These are phyloP conservation scores for Rhynchospora pubera DNA, from an alignment of 176 grass and related monocot species.

Conservation along the genomic window DNA sequence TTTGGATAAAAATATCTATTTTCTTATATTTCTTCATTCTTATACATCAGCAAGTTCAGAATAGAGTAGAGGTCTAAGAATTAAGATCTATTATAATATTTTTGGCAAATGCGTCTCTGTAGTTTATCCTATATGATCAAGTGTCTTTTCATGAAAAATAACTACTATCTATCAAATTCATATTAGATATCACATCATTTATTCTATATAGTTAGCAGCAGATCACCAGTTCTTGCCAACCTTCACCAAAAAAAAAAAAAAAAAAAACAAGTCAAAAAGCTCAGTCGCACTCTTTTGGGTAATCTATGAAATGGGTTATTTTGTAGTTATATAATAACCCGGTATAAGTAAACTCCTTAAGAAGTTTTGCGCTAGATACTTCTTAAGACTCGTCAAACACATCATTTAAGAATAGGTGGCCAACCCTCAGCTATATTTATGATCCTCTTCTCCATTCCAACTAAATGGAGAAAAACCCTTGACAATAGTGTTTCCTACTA, in stretches of 20 bases:
- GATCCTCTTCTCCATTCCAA: neutral
- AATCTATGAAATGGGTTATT: neutral
- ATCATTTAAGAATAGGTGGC: neutral
- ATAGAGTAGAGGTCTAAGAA: neutral
- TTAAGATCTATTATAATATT: neutral
- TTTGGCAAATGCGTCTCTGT: neutral
- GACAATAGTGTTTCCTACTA: neutral
- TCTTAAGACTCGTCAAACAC: neutral
- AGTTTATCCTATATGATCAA: neutral
- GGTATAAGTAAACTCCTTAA: neutral
- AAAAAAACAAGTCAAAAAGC: neutral
- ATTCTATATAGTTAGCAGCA: neutral
- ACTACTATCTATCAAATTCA: neutral
- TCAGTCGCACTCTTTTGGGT: neutral
- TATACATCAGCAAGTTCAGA: neutral
- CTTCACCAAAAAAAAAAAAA: slow-evolving; percentile 14
- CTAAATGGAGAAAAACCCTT: neutral
- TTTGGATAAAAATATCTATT: neutral
- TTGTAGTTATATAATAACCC: neutral
- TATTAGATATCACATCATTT: neutral
- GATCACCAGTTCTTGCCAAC: slow-evolving; percentile 18
- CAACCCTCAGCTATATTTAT: slow-evolving; percentile 7
- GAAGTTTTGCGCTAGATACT: neutral
- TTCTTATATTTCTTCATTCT: neutral
- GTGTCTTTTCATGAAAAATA: neutral